Base-by-base conservation (phyloP, 75 land plant species). In the Picea glauca region DNA sequence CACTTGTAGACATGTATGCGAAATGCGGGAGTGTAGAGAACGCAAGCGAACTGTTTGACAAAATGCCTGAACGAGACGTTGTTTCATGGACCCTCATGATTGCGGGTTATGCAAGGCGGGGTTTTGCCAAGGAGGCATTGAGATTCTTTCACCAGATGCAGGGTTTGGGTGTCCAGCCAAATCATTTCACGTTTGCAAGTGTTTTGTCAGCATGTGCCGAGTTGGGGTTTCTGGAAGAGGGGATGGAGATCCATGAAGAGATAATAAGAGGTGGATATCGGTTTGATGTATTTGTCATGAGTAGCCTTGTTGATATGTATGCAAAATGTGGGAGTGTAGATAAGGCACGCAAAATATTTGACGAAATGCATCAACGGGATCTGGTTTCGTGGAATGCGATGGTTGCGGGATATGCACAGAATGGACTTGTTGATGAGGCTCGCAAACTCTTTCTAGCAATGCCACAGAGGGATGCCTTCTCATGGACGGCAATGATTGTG, bases 61-160 rank as follows among this genome's bases (percentile, higher is more conserved):
- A 7, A 54, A 87, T 89, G 83, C 15, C 15, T 13, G 81, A 78
- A 40, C 81, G 58, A 75, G 77, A 87, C 59, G 58, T 63, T 18
- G 83, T 85, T 13, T 75, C 89, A 0, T 87, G 89, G 89, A 87
- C 83, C 40, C 80, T 81, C 26, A 76, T 90, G 83, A 85, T 90
- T 73, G 65, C 78, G n/a, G 87, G 72, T 14, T 70, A 57, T 72
- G 56, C 12, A 50, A 50, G 11, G 11, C 56, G 9, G 56, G 56
- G 56, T 50, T 0, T 50, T 50, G 56, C 56, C 56, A 50, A 9
- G 12, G 56, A 50, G 56, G 56, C 56, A 50, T 50, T 50, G 56
- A 50, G 56, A 50, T 50, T 50, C 12, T 50, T 50, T 50, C 11
- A 50, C 56, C 56, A 50, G 56, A 50, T 50, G 56, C 56, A 9